Percentiles rank a stretch among this genome's conserved stretches.
Evolutionary conservation across 805 yeast species (phyloP).

Genomic region (Myxozyma mucilagina): DNA sequence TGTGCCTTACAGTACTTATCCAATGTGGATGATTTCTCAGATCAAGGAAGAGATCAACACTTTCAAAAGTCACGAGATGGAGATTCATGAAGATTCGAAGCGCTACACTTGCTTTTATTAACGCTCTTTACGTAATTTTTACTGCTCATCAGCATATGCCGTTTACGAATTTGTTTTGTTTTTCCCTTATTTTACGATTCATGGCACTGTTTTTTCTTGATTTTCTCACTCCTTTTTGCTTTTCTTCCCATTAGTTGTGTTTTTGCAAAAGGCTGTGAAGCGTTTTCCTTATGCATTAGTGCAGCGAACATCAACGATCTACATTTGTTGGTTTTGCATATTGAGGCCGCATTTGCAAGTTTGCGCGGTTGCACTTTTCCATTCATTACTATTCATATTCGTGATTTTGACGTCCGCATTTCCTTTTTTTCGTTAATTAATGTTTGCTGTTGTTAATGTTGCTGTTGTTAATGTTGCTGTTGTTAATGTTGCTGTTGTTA

Average conservation of each 20-base stretch:
- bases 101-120: constrained; percentile 83
- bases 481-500: too few relatives aligned
- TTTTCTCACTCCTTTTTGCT: not conserved
- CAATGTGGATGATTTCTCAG: constrained; percentile 65
- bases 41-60: constrained; percentile 83
- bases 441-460: not conserved
- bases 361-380: too few relatives aligned
- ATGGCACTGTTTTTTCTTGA: not conserved
- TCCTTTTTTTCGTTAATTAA: too few relatives aligned
- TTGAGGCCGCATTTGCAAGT: too few relatives aligned
- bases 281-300: not conserved
- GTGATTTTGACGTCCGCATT: too few relatives aligned
- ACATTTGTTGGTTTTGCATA: too few relatives aligned
- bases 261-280: not conserved
- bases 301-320: not conserved
- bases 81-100: constrained; percentile 72
- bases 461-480: too few relatives aligned
- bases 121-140: constrained; percentile 9
- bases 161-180: too few relatives aligned
- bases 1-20: constrained; percentile 19
- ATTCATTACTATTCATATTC: too few relatives aligned
- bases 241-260: not conserved
- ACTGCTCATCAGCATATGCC: too few relatives aligned
- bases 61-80: constrained; percentile 72
- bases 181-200: too few relatives aligned